These are phyloP conservation scores for Botrytis hyacinthi DNA, from an alignment of 2,329 filamentous ascomycete genomes.

Conservation along the genomic window DNA sequence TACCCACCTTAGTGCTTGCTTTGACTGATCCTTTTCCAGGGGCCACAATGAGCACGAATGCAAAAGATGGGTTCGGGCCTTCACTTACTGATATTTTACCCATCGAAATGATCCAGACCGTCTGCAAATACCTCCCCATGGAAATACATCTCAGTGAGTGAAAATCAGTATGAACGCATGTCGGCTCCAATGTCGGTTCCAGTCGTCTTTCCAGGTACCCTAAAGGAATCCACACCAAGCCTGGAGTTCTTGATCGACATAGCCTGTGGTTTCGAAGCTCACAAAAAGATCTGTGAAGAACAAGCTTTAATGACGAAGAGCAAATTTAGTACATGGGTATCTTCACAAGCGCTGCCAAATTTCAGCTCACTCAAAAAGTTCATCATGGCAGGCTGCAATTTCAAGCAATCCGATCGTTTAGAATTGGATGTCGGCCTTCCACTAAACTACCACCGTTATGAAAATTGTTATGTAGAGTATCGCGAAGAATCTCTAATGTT, in stretches of 20 bases:
- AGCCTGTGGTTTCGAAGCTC: background rate
- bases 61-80: background rate
- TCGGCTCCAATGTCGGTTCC: too few species aligned
- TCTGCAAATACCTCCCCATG: accelerated
- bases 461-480: too few species aligned
- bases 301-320: background rate
- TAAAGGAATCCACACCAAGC: too few species aligned
- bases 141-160: too few species aligned
- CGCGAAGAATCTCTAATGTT: background rate
- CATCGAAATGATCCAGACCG: background rate
- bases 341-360: background rate
- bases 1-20: background rate
- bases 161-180: too few species aligned
- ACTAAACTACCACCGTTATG: too few species aligned
- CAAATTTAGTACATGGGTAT: background rate
- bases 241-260: too few species aligned
- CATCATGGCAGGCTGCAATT: too few species aligned
- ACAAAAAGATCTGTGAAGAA: background rate
- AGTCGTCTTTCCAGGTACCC: too few species aligned
- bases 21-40: background rate
- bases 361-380: background rate
- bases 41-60: background rate
- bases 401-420: background rate
- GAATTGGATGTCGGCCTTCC: too few species aligned
- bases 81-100: background rate